Base-by-base conservation (phyloP, 1,139 yeast species). In the Magnusiomyces paraingens region DNA sequence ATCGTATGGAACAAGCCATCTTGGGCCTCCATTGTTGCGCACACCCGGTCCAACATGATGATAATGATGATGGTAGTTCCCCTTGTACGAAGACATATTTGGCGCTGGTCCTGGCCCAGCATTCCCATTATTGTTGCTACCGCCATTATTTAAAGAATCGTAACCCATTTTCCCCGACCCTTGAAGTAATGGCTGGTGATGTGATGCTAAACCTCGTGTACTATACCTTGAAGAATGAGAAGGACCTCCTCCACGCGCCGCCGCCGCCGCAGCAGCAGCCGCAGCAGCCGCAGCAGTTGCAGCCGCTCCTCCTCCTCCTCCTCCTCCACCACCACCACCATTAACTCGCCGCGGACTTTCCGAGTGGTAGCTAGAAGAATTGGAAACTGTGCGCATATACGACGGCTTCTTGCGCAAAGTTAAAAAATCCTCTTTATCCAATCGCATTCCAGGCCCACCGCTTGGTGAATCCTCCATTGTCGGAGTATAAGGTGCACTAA, bases 1-100 rank as follows among this genome's bases (percentile, higher is more conserved):
- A 18, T 68, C 63, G 17, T 47, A 40, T 17, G 48, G 29, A 14
- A 15, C 8, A 12, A 38, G 41, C 50, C 50, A 47, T 5, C 47
- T 29, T 20, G 29, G 43, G 17, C 18, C 22, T n/a, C 43, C 43
- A 3, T n/a, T n/a, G 18, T 18, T 17, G 6, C 43, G 18, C 3
- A 40, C 43, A 12, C 21, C 22, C 2, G 22, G 43, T 12, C 43
- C 43, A 12, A 18, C 20, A n/a, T 40, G 20, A 40, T 40, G 21
- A n/a, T n/a, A 17, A 38, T 47, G 39, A 3, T 20, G 32, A 20
- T 20, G 17, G 38, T 36, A 20, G 35, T 20, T n/a, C 5, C 50
- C 41, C 2, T 20, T n/a, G 3, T 18, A 17, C 14, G 18, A 15
- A 8, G 17, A 18, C 15, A 11, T 43, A 21, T 43, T 14, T 8